These are phyloP conservation scores for Hippophae rhamnoides DNA, from an alignment of 306 rosid genomes.

Conservation along the genomic window DNA sequence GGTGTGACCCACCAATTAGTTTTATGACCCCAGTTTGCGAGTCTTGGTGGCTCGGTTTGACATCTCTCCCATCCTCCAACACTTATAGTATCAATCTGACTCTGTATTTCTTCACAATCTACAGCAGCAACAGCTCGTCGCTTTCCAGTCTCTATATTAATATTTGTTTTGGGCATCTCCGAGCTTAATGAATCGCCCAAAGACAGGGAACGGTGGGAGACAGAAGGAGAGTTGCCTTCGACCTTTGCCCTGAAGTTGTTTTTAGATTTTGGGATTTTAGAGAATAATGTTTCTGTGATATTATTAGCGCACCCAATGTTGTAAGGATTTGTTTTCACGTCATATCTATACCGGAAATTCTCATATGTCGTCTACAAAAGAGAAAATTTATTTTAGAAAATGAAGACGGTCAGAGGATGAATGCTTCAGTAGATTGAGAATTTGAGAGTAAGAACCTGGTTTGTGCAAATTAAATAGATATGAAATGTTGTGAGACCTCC, in stretches of 20 bases:
- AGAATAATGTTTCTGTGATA: slow-evolving; percentile 21
- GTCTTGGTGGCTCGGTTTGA: slow-evolving; percentile 25
- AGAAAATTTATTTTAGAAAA: neutral
- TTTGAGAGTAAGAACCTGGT: slow-evolving; percentile 24
- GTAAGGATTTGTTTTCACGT: slow-evolving; percentile 25
- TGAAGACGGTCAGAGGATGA: neutral
- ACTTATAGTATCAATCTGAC: slow-evolving; percentile 24
- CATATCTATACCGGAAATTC: slow-evolving; percentile 30
- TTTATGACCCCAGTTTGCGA: slow-evolving; percentile 25
- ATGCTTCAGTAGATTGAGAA: neutral
- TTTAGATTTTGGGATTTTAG: slow-evolving; percentile 24
- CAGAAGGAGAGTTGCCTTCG: slow-evolving; percentile 17
- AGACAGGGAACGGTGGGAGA: slow-evolving; percentile 5
- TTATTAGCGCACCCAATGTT: slow-evolving; percentile 27
- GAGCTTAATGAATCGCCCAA: slow-evolving; percentile 16
- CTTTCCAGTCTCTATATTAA: slow-evolving; percentile 27
- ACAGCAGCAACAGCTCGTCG: slow-evolving; percentile 32
- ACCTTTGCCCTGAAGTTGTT: slow-evolving; percentile 29
- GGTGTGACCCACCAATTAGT: slow-evolving; percentile 28
- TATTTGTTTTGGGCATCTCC: slow-evolving; percentile 24
- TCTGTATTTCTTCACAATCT: slow-evolving; percentile 35
- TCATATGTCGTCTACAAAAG: slow-evolving; percentile 36
- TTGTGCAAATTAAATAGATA: slow-evolving; percentile 28
- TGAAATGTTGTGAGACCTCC: slow-evolving; percentile 39
- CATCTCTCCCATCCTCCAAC: slow-evolving; percentile 32